Evolutionary conservation across 371 early-diverging fungal genomes (phyloP).

Genomic region (Haplosporangium sp.): DNA sequence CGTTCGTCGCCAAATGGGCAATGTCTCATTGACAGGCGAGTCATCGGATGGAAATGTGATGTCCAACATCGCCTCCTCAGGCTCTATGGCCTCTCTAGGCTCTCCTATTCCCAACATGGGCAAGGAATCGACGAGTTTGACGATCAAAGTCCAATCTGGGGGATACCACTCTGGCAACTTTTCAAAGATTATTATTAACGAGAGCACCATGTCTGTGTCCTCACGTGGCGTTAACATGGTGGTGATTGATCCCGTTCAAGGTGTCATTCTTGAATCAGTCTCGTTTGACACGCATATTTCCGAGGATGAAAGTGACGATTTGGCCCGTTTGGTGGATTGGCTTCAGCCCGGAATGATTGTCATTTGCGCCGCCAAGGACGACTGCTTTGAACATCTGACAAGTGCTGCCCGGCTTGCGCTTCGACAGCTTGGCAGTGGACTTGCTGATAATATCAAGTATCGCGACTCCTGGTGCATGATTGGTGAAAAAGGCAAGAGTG

Average conservation of each 20-base stretch:
- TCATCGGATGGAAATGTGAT: constrained; percentile 15
- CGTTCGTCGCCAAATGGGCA: constrained; percentile 12
- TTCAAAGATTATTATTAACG: constrained; percentile 76
- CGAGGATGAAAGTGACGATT: constrained; percentile 72
- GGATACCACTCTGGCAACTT: constrained; percentile 84
- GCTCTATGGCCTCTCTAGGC: constrained; percentile 22
- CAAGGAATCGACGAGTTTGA: constrained; percentile 27
- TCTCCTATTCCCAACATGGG: constrained; percentile 40
- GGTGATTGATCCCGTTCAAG: constrained; percentile 74
- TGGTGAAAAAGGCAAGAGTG: constrained; percentile 69
- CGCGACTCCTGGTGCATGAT: constrained; percentile 89
- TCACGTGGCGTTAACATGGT: constrained; percentile 84
- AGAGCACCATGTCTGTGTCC: constrained; percentile 62
- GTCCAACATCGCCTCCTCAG: constrained; percentile 31
- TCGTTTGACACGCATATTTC: constrained; percentile 85
- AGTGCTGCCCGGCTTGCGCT: constrained; percentile 65
- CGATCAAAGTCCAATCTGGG: constrained; percentile 74
- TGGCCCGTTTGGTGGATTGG: constrained; percentile 73
- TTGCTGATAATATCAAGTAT: constrained; percentile 67
- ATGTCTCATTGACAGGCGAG: constrained; percentile 16
- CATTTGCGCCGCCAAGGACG: constrained; percentile 77
- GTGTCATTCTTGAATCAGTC: constrained; percentile 71
- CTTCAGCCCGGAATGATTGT: constrained; percentile 75
- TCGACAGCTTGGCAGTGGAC: constrained; percentile 71
- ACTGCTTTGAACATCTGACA: constrained; percentile 74